Evolutionary conservation across 2,329 filamentous ascomycete species (phyloP).

Genomic region (Alternaria arbusti): DNA sequence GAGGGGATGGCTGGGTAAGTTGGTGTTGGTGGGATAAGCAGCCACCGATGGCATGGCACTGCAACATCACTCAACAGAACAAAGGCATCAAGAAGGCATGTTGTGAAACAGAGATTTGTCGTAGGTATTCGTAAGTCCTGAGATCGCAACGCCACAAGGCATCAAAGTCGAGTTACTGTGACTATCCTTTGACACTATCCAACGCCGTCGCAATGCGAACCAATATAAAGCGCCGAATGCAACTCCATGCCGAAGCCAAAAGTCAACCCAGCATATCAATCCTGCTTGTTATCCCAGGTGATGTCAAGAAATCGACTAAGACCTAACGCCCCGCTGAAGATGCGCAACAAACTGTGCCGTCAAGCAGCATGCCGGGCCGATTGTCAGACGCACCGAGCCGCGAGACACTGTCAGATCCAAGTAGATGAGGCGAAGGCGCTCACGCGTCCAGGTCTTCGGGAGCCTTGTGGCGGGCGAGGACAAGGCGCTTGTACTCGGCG

Average conservation of each 20-base stretch:
- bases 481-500: constrained; percentile 81
- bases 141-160: neutral
- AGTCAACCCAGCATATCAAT: neutral
- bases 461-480: constrained; percentile 66
- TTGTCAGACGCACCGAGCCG: constrained; percentile 7
- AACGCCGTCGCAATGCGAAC: constrained; percentile 17
- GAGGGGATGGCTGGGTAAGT: neutral
- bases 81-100: neutral
- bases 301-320: neutral
- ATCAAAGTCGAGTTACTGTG: neutral
- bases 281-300: neutral
- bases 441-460: constrained; percentile 52
- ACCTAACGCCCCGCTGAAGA: constrained; percentile 4
- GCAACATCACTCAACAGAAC: neutral
- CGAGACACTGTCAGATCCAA: neutral
- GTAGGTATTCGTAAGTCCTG: neutral
- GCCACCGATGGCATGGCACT: neutral
- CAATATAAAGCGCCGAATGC: neutral
- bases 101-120: neutral
- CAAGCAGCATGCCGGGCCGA: constrained; percentile 2
- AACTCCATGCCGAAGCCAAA: constrained; percentile 8
- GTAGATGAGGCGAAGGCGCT: neutral
- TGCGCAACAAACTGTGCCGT: constrained; percentile 5
- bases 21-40: neutral
- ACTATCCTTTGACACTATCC: neutral